Evolutionary conservation across 2,329 filamentous ascomycete species (phyloP), one percentile per base, ranked within the genome.

Genomic region (Phaeoacremonium minimum): DNA sequence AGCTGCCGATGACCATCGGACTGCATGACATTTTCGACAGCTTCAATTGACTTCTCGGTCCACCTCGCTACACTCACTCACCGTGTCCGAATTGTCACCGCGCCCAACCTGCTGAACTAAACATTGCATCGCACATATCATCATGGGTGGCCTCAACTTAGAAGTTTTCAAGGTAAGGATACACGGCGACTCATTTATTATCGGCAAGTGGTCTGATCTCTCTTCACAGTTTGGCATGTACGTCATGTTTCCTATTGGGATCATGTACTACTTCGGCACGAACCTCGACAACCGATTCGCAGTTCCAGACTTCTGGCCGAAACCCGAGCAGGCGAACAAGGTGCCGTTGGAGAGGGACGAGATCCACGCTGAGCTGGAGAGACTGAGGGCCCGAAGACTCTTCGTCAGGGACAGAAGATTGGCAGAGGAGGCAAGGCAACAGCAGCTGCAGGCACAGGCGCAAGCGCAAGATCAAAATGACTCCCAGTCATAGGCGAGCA

Each of bases 251-350:
- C 93, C 93, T 14, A 97, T 98, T 55, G 89, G 87, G 52, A 90
- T 93, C 73, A 98, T 98, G 93, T 97, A 94, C 75, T 98, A 98
- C 72, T 98, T 97, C 64, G 93, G 93, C 58, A 95, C 90, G 38
- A 98, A 98, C 64, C 87, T 98, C 57, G 93, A 98, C 65, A 77
- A 84, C 48, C 84, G 88, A 46, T 98, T 98, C 71, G 69, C 77
- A 32, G 87, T 97, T 2, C 82, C 85, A 15, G 86, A 85, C 40
- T 98, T 98, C 73, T 98, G 93, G 93, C 93, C 93, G 18, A 87
- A 83, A 53, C 72, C 80, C 5, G 82, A 85, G 45, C 74, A 90
- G 57, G 83, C 83, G 42, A 83, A 93, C 64, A 77, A 75, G 53
- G 76, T 93, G 31, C 87, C 87, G 2, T 77, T 77, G 41, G 86